Evolutionary conservation across 2,329 filamentous ascomycete genomes (phyloP).

Genomic region (Penicillium polonicum): DNA sequence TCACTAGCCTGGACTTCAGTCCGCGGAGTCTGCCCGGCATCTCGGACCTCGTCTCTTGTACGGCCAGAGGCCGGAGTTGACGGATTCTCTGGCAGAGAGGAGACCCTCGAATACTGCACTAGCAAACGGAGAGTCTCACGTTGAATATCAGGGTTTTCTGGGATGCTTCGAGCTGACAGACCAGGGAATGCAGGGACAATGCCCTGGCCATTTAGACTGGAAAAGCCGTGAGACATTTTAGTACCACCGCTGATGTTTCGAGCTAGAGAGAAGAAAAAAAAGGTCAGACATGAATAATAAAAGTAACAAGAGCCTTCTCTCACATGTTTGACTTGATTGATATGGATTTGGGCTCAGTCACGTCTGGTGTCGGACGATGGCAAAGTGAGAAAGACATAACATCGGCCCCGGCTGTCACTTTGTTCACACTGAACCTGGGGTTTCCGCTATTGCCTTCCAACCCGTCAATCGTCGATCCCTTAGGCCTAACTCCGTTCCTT

Average conservation of each 20-base stretch:
- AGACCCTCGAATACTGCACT: not conserved
- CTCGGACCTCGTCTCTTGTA: not conserved
- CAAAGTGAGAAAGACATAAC: conserved; percentile 9
- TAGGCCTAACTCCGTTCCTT: not conserved
- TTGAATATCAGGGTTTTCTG: conserved; percentile 3
- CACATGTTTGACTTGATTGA: not conserved
- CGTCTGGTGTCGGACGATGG: conserved; percentile 1
- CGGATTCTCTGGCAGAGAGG: not conserved
- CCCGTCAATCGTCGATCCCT: not conserved
- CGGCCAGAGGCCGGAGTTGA: not conserved
- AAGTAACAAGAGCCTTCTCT: not conserved
- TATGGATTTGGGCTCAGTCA: not conserved
- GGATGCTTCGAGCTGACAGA: conserved; percentile 3
- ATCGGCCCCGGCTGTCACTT: not conserved
- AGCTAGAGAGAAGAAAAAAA: not conserved
- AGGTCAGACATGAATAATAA: not conserved
- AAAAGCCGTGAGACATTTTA: not conserved
- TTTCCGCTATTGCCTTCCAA: not conserved
- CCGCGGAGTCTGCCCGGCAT: not conserved
- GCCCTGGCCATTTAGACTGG: not conserved
- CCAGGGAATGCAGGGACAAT: conserved; percentile 4
- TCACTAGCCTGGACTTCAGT: not conserved
- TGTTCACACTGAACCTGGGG: not conserved
- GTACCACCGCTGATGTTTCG: not conserved
- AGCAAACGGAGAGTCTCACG: conserved; percentile 1